phyloP scores from a whole-genome alignment of 768 basidiomycete species.

The Termitomyces eurrhizus region DNA sequence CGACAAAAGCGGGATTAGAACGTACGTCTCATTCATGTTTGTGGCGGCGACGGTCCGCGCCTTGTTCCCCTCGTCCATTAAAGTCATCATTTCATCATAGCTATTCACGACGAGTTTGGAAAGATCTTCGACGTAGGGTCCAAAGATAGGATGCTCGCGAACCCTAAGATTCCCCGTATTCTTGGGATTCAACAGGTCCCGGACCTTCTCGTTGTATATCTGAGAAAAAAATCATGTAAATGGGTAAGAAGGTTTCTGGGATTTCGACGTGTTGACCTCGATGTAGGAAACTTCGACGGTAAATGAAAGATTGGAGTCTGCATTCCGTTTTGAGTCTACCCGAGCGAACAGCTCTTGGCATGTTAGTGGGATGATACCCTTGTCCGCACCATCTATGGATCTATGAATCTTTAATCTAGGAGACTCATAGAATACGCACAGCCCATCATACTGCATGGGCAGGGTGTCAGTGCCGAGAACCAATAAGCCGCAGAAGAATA shows the following conservation, averaged over 20 bases:
- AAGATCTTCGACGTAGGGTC: conserved; percentile 98
- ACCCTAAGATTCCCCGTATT: conserved; percentile 95
- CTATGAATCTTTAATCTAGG: background rate
- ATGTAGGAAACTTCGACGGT: conserved; percentile 99
- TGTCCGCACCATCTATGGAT: conserved; percentile 82
- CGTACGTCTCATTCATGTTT: conserved; percentile 98
- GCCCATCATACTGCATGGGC: conserved; percentile 80
- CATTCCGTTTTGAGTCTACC: conserved; percentile 58
- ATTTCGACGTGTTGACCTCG: conserved; percentile 46
- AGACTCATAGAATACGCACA: conserved; percentile 50
- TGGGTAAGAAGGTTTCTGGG: background rate
- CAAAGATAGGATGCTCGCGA: conserved; percentile 92
- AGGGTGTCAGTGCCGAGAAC: conserved; percentile 1
- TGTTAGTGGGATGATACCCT: conserved; percentile 96
- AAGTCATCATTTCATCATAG: conserved; percentile 97
- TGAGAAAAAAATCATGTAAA: conserved; percentile 22
- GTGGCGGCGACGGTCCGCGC: conserved; percentile 98
- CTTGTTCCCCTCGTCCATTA: conserved; percentile 99
- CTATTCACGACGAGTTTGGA: conserved; percentile 88
- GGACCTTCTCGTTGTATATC: conserved; percentile 98
- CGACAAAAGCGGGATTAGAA: conserved; percentile 11
- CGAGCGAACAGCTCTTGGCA: conserved; percentile 91
- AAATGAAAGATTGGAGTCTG: conserved; percentile 70
- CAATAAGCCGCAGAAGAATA: background rate
- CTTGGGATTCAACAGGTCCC: conserved; percentile 95